Conservation (phyloP, 768 basidiomycete genomes). For the Cyathus striatus region DNA sequence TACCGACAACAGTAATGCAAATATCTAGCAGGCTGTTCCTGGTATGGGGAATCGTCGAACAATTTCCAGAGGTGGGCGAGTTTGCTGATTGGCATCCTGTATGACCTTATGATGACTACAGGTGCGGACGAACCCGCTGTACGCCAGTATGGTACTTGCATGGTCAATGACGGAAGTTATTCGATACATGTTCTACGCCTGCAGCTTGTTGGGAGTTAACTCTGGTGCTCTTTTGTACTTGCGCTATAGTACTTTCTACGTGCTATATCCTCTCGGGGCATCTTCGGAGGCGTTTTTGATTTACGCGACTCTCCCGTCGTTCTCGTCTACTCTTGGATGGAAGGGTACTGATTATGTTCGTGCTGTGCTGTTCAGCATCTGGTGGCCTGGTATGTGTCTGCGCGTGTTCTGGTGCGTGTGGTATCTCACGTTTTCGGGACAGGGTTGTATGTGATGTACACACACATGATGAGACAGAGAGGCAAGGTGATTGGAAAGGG, state of each 20-base stretch:
- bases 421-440: not conserved
- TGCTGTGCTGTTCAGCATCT: conserved; percentile 60
- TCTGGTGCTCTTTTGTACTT: conserved; percentile 52
- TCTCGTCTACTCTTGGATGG: conserved; percentile 47
- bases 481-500: conserved; percentile 34
- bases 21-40: conserved; percentile 78
- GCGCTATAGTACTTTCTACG: conserved; percentile 91
- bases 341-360: conserved; percentile 51
- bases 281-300: conserved; percentile 85
- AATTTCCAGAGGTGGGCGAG: conserved; percentile 52
- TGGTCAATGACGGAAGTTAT: conserved; percentile 92
- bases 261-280: conserved; percentile 93
- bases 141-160: conserved; percentile 86
- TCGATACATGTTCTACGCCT: conserved; percentile 86
- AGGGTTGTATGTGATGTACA: conserved; percentile 50
- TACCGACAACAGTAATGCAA: conserved; percentile 72
- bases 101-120: conserved; percentile 15
- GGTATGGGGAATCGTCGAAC: conserved; percentile 78
- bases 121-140: conserved; percentile 73
- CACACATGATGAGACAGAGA: conserved; percentile 49
- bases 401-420: not conserved
- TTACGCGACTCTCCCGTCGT: conserved; percentile 64
- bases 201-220: conserved; percentile 53
- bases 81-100: not conserved
- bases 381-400: conserved; percentile 75